Conservation (phyloP, 1,139 yeast species). For the Geotrichum citri-aurantii region DNA sequence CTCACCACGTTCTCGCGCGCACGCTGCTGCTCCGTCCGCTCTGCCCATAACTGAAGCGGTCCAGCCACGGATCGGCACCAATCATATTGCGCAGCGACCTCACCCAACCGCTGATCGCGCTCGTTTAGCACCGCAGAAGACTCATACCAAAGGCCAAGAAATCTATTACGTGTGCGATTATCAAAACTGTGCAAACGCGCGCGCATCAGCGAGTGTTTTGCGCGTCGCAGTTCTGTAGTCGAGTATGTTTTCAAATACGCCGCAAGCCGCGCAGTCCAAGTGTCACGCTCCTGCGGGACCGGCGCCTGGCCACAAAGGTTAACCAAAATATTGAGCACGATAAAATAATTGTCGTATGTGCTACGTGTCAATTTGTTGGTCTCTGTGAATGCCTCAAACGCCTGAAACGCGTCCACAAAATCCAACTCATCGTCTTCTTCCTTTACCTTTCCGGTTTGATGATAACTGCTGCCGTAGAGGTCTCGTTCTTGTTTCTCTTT, state of each 20-base stretch:
- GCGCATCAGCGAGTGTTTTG: constrained; percentile 6
- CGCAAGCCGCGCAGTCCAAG: constrained; percentile 14
- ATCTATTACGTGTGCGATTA: constrained; percentile 13
- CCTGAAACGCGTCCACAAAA: constrained; percentile 25
- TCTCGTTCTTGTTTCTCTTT: not conserved
- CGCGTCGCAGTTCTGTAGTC: constrained; percentile 7
- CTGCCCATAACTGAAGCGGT: constrained; percentile 1
- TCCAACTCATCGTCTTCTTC: constrained; percentile 13
- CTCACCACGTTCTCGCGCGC: not conserved
- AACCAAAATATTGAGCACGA: constrained; percentile 12
- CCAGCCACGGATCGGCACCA: not conserved
- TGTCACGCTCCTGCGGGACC: not conserved
- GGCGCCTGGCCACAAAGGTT: constrained; percentile 8
- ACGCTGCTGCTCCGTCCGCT: not conserved
- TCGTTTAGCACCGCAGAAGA: constrained; percentile 8
- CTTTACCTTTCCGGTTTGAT: not conserved
- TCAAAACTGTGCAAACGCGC: constrained; percentile 15
- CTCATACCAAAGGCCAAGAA: constrained; percentile 17
- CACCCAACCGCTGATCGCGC: constrained; percentile 1
- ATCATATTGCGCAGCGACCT: constrained; percentile 8
- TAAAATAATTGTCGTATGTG: constrained; percentile 12
- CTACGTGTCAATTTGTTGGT: constrained; percentile 21
- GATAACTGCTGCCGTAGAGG: not conserved
- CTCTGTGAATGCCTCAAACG: constrained; percentile 25
- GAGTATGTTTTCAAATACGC: constrained; percentile 8